Evolutionary conservation across 2,329 filamentous ascomycete species (phyloP), one percentile per base, ranked within the genome.

Genomic region (Orbilia brochopaga): DNA sequence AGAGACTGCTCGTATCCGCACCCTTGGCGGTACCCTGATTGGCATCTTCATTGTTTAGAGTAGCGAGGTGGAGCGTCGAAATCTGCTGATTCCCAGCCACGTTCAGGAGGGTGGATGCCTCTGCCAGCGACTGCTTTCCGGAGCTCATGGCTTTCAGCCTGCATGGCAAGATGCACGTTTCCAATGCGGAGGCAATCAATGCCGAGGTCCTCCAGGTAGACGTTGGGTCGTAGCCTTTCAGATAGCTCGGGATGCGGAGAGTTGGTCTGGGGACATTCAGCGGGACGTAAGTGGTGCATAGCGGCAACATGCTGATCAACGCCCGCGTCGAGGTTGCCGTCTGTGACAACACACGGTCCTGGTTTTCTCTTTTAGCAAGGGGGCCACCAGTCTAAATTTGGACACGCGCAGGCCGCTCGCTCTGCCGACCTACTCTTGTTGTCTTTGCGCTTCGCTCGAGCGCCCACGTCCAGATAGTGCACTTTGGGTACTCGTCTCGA

Each of bases 401-500:
- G 53, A 24, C 8, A 17, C 13, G 15, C n/a, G 37, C 48, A 46
- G 30, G 50, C 6, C 27, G 37, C 23, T 23, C 27, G 37, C 23
- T 23, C 52, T 35, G 48, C 17, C 61, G 10, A 77, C 81, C 79
- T 78, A 88, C 86, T 76, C 86, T 82, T 42, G 83, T 80, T 30
- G 83, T 81, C 48, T 82, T 84, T 54, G 79, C 81, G 44, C 83
- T 81, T 63, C 88, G 87, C 78, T 95, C 89, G 21, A 92, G 79
- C 0, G 89, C 92, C 88, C 92, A 97, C 11, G 92, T 85, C 90
- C 91, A 95, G 32, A 97, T 86, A 56, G 87, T 87, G 35, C 87
- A 86, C 81, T 97, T 97, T 24, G 65, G 65, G 78, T 92, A 93
- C 78, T 99, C 94, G 78, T 99, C 94, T 73, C 90, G 83, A 65